These are phyloP conservation scores for Gnomoniopsis sp. DNA, from an alignment of 2,329 filamentous ascomycete genomes.

Conservation along the genomic window DNA sequence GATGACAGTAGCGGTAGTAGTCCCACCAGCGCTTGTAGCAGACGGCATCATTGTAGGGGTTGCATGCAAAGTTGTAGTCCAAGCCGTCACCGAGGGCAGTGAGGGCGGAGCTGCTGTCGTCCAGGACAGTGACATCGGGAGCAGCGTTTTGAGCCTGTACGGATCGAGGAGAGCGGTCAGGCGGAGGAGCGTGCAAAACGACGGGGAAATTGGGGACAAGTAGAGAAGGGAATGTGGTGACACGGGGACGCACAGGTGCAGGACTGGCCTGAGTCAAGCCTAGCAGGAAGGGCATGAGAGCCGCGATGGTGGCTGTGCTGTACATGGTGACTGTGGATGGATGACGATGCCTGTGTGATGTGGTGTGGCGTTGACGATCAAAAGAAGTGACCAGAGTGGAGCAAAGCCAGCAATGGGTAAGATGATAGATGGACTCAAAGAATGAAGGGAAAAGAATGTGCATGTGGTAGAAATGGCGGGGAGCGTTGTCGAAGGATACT, in stretches of 20 bases:
- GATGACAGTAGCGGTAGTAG: conserved; percentile 8
- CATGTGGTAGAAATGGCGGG: not conserved
- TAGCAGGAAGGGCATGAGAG: conserved; percentile 3
- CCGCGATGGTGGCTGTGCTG: conserved; percentile 1
- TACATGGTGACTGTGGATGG: conserved; percentile 8
- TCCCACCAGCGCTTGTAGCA: conserved; percentile 12
- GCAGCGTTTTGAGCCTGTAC: not conserved
- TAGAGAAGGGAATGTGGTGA: not conserved
- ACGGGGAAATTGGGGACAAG: not conserved
- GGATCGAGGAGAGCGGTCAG: not conserved
- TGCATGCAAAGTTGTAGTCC: not conserved
- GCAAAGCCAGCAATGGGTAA: not conserved
- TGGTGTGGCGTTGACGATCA: not conserved
- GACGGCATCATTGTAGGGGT: not conserved
- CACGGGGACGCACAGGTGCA: not conserved
- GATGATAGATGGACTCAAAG: not conserved
- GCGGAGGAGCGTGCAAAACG: not conserved
- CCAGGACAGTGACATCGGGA: not conserved
- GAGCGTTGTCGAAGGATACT: not conserved
- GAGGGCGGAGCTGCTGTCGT: not conserved
- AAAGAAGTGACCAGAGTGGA: not conserved
- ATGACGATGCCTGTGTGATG: too few species aligned
- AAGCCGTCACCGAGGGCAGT: not conserved
- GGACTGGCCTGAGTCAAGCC: conserved; percentile 5
- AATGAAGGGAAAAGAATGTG: not conserved